Conservation (phyloP, 2,329 filamentous ascomycete species). For the Dryadomyces sulphureus region DNA sequence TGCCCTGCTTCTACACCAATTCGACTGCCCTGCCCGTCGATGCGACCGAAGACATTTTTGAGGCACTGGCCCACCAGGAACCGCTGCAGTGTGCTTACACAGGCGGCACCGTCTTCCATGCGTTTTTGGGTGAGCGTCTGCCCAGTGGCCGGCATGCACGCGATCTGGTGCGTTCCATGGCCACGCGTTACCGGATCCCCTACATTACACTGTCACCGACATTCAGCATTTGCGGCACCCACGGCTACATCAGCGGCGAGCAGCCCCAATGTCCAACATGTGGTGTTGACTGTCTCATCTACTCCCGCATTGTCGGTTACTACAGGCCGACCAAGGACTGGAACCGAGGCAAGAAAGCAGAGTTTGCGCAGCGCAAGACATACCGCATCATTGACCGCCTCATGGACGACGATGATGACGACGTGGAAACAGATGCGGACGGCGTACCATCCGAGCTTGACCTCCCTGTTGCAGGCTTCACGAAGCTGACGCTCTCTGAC, state of each 20-base stretch:
- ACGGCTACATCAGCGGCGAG: not conserved
- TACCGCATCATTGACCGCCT: not conserved
- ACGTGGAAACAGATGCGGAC: not conserved
- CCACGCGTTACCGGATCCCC: not conserved
- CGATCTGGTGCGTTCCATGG: not conserved
- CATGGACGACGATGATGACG: not conserved
- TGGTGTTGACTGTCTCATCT: not conserved
- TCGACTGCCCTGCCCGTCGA: not conserved
- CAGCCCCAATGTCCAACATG: not conserved
- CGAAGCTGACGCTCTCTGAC: not conserved
- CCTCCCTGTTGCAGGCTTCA: not conserved
- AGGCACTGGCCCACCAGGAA: not conserved
- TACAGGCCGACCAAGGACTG: not conserved
- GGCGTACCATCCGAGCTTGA: not conserved
- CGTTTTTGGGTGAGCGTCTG: not conserved
- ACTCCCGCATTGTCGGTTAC: constrained; percentile 1
- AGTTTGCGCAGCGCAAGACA: not conserved
- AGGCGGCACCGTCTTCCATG: not conserved
- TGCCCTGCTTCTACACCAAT: not conserved
- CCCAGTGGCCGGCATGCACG: not conserved
- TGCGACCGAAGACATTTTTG: not conserved
- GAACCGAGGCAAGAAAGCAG: not conserved
- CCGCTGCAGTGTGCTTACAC: not conserved
- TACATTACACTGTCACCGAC: not conserved
- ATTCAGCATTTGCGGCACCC: not conserved